Evolutionary conservation across 192 early-diverging fungal species (phyloP), one percentile per base, ranked within the genome.

Genomic region (Backusella morwellensis): DNA sequence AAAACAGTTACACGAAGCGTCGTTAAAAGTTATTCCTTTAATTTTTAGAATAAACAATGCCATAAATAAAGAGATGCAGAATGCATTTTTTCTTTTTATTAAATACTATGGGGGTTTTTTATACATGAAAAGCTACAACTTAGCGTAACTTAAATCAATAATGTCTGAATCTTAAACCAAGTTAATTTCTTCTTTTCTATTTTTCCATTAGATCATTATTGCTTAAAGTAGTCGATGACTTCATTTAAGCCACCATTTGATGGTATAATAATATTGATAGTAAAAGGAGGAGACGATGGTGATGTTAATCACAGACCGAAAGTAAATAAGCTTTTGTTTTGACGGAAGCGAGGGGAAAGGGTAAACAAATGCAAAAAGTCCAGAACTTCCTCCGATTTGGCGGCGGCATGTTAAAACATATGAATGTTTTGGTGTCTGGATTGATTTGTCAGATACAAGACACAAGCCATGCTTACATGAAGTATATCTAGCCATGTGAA

Each of bases 331-430:
- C 23, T 59, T 59, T 59, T 59, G 7, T 26, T 59, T 56, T 59
- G 21, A 26, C 54, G 54, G 23, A 59, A 59, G 11, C 9, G 23
- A 59, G 21, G 54, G 21, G 54, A 9, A 23, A 26, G n/a, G 23
- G n/a, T 59, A 59, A 59, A 59, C 54, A 26, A 59, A 59, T 59
- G 21, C 11, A 26, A 3, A 14, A 63, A 63, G 56, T 29, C 56
- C 56, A 63, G 56, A 63, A 63, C 56, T 63, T 63, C n/a, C 26
- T 63, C 56, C 56, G 56, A 63, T 63, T 63, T 63, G 56, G 26
- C 56, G 19, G 56, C 56, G 56, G 56, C 21, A 63, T 12, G 56
- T 14, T 63, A 63, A 44, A 44, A 44, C 42, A 17, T 44, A 14
- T 44, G 42, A 44, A 63, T 63, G 11, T 63, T 63, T 63, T 29